Evolutionary conservation across 495 filamentous ascomycete species (phyloP).

Genomic region (Penicillium turbatum): DNA sequence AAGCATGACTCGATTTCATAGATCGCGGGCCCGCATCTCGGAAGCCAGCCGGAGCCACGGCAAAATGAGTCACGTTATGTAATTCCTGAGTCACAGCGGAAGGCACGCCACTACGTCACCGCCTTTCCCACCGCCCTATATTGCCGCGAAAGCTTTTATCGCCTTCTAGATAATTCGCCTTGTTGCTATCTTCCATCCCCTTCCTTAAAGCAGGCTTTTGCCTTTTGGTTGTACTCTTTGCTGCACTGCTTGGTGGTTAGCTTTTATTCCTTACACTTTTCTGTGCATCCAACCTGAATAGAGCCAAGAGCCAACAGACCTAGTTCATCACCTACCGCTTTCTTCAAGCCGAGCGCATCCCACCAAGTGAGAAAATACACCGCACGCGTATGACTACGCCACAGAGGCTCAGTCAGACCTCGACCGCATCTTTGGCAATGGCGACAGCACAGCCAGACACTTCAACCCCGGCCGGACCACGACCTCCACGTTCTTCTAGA

Average conservation of each 20-base stretch:
- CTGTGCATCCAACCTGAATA: neutral
- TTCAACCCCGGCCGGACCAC: conserved; percentile 10
- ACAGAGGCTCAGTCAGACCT: neutral
- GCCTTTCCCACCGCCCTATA: conserved; percentile 17
- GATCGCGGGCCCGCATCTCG: neutral
- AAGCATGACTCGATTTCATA: neutral
- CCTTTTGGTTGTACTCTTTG: conserved; percentile 1
- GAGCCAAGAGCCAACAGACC: neutral
- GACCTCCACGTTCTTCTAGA: conserved; percentile 25
- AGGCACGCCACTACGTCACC: conserved; percentile 12
- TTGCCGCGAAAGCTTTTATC: conserved; percentile 23
- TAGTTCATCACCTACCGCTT: neutral
- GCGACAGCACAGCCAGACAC: conserved; percentile 11
- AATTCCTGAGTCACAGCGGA: conserved; percentile 10
- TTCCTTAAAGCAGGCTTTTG: conserved; percentile 6
- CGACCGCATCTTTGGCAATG: conserved; percentile 13
- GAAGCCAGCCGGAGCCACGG: neutral
- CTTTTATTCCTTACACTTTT: neutral
- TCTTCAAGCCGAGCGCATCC: neutral
- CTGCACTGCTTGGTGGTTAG: neutral
- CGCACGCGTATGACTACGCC: neutral
- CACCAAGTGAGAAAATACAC: neutral
- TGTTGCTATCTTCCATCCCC: conserved; percentile 3
- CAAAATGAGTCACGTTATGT: conserved; percentile 10
- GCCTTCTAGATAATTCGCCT: conserved; percentile 13